Evolutionary conservation across 2,329 filamentous ascomycete species (phyloP).

Genomic region (Nigrospora oryzae): DNA sequence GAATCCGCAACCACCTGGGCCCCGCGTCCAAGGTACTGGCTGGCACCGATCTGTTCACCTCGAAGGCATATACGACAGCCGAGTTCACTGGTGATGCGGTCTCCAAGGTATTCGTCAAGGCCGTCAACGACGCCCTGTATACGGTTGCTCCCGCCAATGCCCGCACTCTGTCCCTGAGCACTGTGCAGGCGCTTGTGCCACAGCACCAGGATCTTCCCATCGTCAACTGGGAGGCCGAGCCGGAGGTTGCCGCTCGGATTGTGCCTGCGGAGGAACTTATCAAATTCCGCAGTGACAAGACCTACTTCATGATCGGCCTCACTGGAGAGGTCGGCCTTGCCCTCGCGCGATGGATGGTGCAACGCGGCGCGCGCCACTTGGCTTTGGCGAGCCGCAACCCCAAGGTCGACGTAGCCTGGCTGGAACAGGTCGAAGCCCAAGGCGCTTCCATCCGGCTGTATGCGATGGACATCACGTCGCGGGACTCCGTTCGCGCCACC

Average conservation of each 20-base stretch:
- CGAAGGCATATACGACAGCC: neutral
- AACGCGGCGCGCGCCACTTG: conserved; percentile 25
- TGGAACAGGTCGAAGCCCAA: conserved; percentile 9
- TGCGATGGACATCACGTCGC: conserved; percentile 12
- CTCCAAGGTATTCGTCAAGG: neutral
- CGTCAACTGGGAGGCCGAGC: conserved; percentile 3
- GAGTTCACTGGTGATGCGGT: neutral
- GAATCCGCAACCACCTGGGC: neutral
- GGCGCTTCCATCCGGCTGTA: conserved; percentile 6
- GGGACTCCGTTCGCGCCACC: conserved; percentile 5
- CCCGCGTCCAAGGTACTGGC: neutral
- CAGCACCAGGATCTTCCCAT: neutral
- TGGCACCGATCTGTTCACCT: neutral
- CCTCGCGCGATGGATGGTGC: conserved; percentile 29
- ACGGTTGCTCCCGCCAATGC: neutral
- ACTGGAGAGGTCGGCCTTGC: conserved; percentile 26
- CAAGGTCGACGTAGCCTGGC: conserved; percentile 18
- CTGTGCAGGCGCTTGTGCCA: neutral
- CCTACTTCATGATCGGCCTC: conserved; percentile 24
- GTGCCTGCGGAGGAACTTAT: conserved; percentile 1
- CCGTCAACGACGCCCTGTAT: neutral
- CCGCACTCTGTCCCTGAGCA: neutral
- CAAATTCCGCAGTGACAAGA: conserved; percentile 15
- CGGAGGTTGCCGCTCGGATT: neutral
- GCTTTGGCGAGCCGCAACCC: conserved; percentile 29